Base-by-base conservation (phyloP, 257 asterid species). In the Datura wrightii region DNA sequence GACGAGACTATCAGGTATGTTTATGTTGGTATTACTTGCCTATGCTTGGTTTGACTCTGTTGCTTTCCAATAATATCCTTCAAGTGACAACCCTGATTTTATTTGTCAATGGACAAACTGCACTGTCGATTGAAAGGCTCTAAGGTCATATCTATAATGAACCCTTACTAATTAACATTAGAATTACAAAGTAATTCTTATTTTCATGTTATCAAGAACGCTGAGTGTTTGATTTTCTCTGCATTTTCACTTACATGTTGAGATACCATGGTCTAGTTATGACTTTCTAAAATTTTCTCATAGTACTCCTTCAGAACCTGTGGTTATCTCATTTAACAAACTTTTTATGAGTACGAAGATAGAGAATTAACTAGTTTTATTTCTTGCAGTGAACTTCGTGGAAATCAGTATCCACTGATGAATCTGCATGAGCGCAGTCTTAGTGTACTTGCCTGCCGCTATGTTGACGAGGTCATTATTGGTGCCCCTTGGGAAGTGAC, bases 401-500 rank as follows among this genome's bases (percentile, higher is more conserved):
- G 98, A 70, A 74, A 86, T 72, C 89, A 88, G 83, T 96, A 90
- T 88, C 99, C 99, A 3, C 88, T 93, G 58, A 92, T 96, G 98
- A 92, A 92, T 92, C 94, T 96, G 83, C 97, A 93, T 24, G 98
- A 94, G 65, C 97, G 99, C 8, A 94, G 96, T 87, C 98, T 96
- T 84, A 92, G 99, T 52, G 99, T 96, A 81, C 91, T 96, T 83
- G 97, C 95, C 52, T 94, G 97, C 70, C 97, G 97, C 66, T 93
- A 96, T 82, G 99, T 94, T 86, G 98, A 96, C 83, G 99, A 96
- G 89, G 96, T 96, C 92, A 92, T 96, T 50, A 93, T 96, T 36
- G 99, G 99, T 13, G 97, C 98, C 65, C 99, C 99, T 74, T 92
- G 92, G 96, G 94, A 90, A 90, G 93, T 96, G 85, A 90, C 94